Base-by-base conservation (phyloP, 345 rosid genomes). In the Laguncularia racemosa region DNA sequence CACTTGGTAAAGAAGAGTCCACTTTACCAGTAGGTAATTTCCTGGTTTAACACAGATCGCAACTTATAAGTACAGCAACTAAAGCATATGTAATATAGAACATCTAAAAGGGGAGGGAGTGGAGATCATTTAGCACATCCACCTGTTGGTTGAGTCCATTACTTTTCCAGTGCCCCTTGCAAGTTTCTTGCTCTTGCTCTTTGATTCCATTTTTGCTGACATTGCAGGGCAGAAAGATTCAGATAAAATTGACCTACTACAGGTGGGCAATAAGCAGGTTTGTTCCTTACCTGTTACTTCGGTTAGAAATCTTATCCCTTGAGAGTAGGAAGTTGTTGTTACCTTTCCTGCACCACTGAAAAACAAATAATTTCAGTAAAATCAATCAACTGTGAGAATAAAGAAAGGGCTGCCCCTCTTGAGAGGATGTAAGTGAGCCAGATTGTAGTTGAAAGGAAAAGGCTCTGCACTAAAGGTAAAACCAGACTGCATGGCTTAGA, bases 251-350 rank as follows among this genome's bases (percentile, higher is more conserved):
- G n/a, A 52, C 52, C 48, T 54, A 21, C 57, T 51, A 54, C 14
- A 2, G 14, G 16, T 17, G 2, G 13, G 14, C 17, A 46, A 45
- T 28, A 57, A n/a, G 56, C 53, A 15, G 16, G 48, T 20, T 44
- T 44, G 50, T 66, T 13, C 28, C 53, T 56, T 60, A 91, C 96
- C 86, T 78, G 93, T 76, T 58, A 89, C 75, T 74, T 88, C 85
- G 59, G 75, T 85, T 49, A 92, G 95, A 76, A 86, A 86, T 63
- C 95, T 82, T 67, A 93, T 71, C 52, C 99, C 99, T 61, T 93
- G 99, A 16, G 97, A 89, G 71, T 83, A 78, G 59, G 76, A 43
- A 58, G 79, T 86, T 61, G 97, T 85, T 16, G 95, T 93, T 78
- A 89, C 97, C 75, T 85, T 85, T 69, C 79, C 89, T 20, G 88